Evolutionary conservation across 225 moss, liverwort and hornwort genomes (phyloP), one percentile per base, ranked within the genome.

Genomic region (Physcomitrium patens): DNA sequence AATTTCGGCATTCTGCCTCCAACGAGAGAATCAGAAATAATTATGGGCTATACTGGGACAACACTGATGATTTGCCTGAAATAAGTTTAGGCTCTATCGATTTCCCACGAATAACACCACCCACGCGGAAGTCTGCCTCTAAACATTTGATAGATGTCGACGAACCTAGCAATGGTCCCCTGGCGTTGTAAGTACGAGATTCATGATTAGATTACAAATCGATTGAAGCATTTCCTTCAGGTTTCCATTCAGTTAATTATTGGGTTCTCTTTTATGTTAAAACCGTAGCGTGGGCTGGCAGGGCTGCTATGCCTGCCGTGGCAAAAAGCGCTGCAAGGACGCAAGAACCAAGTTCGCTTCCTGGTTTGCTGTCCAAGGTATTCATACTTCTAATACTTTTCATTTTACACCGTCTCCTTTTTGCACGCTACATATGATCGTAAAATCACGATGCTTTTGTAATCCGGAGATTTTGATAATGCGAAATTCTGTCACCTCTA

Each of bases 111-210:
- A 75, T 51, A 47, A 16, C 58, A 13, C 76, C 66, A 14, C 50
- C 65, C 7, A 11, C 43, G 0, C 63, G 87, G 58, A 87, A 87
- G 67, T 76, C 84, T 1, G 81, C 84, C 81, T 81, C 81, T 27
- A 84, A 87, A 60, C 87, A 84, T 27, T 60, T 87, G 76, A 81
- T 84, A 5, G 81, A 81, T 44, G 67, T 81, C 15, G 81, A 84
- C 12, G 63, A 51, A 17, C 71, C 76, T 2, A 81, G 84, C 11
- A 81, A 71, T 10, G 81, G 87, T 17, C 76, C 84, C 53, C 63
- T 84, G 58, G 84, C 87, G n/a, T 53, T 81, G 87, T 87, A 49
- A 77, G 79, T 18, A 37, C 31, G 31, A 37, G 31, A 71, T n/a
- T 59, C 22, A 6, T 5, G 31, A 37, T 37, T 37, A 37, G 31